Evolutionary conservation across 1,284 basidiomycete species (phyloP).

Genomic region (Lentinula novae-zelandiae): DNA sequence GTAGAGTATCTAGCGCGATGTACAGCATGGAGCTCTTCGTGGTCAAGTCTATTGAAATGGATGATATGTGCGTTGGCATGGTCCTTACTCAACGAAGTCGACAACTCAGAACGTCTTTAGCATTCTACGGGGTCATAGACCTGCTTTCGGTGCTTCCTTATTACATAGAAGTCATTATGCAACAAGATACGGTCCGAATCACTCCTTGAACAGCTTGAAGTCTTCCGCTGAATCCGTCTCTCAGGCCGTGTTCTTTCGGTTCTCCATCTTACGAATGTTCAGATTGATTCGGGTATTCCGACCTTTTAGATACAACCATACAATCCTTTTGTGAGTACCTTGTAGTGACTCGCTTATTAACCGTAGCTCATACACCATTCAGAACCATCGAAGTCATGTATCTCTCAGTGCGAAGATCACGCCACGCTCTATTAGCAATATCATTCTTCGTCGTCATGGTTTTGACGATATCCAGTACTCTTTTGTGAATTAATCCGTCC

Average conservation of each 20-base stretch:
- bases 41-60: slow-evolving; percentile 61
- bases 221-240: background rate
- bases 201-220: slow-evolving; percentile 5
- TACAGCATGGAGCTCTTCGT: slow-evolving; percentile 62
- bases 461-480: slow-evolving; percentile 80
- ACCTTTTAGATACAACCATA: slow-evolving; percentile 81
- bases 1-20: slow-evolving; percentile 70
- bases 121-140: slow-evolving; percentile 85
- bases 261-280: slow-evolving; percentile 83
- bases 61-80: slow-evolving; percentile 52
- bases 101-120: slow-evolving; percentile 30
- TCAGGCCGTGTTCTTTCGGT: slow-evolving; percentile 81
- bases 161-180: slow-evolving; percentile 80
- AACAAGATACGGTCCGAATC: slow-evolving; percentile 74
- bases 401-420: slow-evolving; percentile 78
- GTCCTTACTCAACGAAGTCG: slow-evolving; percentile 4
- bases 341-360: background rate
- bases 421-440: slow-evolving; percentile 82
- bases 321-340: slow-evolving; percentile 64
- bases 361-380: slow-evolving; percentile 3
- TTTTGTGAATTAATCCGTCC: slow-evolving; percentile 50
- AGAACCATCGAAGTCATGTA: slow-evolving; percentile 94
- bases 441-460: slow-evolving; percentile 88
- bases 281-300: slow-evolving; percentile 82
- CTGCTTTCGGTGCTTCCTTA: slow-evolving; percentile 82